Evolutionary conservation across 2,329 filamentous ascomycete species (phyloP).

Genomic region (Pseudopyricularia javanii): DNA sequence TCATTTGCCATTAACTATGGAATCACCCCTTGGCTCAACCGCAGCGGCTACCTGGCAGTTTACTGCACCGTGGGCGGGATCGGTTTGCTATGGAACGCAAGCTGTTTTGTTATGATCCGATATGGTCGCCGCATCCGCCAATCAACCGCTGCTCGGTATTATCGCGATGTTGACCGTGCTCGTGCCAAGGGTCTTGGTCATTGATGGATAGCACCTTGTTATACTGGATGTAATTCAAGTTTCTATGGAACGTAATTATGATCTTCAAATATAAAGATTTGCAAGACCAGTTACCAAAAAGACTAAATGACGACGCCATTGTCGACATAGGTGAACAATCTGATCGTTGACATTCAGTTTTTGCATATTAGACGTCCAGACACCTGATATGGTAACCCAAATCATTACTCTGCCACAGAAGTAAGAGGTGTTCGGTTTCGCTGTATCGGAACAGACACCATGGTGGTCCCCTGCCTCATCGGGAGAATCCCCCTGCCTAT

Average conservation of each 20-base stretch:
- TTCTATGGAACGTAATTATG: too few species aligned
- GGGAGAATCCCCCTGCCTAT: neutral
- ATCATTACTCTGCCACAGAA: neutral
- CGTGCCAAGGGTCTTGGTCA: slow-evolving; percentile 8
- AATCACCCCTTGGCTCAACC: slow-evolving; percentile 16
- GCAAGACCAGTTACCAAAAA: too few species aligned
- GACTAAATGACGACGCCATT: too few species aligned
- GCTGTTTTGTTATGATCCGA: slow-evolving; percentile 30
- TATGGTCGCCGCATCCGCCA: slow-evolving; percentile 31
- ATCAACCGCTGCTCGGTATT: slow-evolving; percentile 22
- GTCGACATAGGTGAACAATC: too few species aligned
- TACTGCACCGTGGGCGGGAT: slow-evolving; percentile 22
- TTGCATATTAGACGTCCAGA: too few species aligned
- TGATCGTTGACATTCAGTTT: too few species aligned
- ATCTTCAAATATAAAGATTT: too few species aligned
- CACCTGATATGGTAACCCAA: too few species aligned
- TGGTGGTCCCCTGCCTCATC: neutral
- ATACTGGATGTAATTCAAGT: too few species aligned
- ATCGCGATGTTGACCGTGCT: slow-evolving; percentile 19
- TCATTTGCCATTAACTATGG: slow-evolving; percentile 24
- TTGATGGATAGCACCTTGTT: neutral
- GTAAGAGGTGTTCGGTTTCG: neutral
- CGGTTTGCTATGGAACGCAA: slow-evolving; percentile 23
- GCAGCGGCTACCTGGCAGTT: slow-evolving; percentile 23
- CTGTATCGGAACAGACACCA: neutral